Percentiles rank a stretch among this genome's conserved stretches.
phyloP scores from a whole-genome alignment of 208 protist genomes.

The Trypanosoma caninum region DNA sequence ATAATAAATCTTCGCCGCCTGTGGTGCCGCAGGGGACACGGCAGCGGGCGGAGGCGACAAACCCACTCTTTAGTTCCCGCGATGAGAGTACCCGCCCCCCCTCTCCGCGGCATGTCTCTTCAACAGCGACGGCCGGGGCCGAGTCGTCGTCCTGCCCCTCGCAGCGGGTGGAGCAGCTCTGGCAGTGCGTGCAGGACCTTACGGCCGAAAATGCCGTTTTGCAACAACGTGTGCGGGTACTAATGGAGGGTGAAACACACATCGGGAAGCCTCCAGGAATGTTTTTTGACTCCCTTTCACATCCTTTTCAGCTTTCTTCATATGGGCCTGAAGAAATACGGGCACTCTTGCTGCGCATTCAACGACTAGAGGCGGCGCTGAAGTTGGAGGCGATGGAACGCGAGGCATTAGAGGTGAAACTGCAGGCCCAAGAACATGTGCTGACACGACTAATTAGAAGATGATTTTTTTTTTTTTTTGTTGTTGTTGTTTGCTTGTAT shows the following conservation, averaged over 20 bases:
- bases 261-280: constrained; percentile 9
- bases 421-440: constrained; percentile 40
- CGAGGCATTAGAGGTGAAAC: constrained; percentile 32
- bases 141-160: constrained; percentile 4
- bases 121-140: not conserved
- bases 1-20: not conserved
- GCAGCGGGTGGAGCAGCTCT: constrained; percentile 12
- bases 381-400: constrained; percentile 42
- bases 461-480: not conserved
- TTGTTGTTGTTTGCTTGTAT: not conserved
- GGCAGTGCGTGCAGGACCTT: constrained; percentile 32
- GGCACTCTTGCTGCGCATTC: constrained; percentile 32
- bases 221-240: constrained; percentile 34
- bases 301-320: too few species aligned
- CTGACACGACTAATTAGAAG: constrained; percentile 11
- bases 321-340: not conserved
- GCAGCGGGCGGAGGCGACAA: not conserved
- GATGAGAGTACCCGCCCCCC: too few species aligned
- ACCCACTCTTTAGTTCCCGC: too few species aligned
- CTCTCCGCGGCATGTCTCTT: not conserved
- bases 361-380: constrained; percentile 43
- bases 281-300: not conserved
- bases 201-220: constrained; percentile 38
- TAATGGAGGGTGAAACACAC: constrained; percentile 26
- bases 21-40: not conserved